Evolutionary conservation across 108 stramenopile species (phyloP).

Genomic region (Chaetoceros tenuissimus): DNA sequence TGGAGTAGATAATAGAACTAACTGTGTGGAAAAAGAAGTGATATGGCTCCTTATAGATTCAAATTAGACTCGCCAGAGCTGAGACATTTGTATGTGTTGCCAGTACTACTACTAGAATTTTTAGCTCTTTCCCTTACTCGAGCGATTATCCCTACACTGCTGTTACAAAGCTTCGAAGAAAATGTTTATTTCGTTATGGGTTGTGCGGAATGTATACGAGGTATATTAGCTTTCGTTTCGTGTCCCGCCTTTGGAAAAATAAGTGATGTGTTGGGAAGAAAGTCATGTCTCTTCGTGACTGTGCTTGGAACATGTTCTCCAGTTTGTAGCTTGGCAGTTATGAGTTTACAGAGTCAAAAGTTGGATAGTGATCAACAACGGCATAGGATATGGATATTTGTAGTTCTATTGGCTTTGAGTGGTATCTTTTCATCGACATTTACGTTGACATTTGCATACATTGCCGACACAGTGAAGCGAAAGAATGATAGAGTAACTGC

Average conservation of each 20-base stretch:
- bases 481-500: constrained; percentile 83
- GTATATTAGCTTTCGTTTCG: constrained; percentile 84
- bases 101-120: constrained; percentile 91
- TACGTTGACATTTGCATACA: constrained; percentile 95
- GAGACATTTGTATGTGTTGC: constrained; percentile 76
- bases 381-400: constrained; percentile 45
- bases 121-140: constrained; percentile 79
- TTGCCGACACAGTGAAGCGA: constrained; percentile 80
- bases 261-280: constrained; percentile 79
- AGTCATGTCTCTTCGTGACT: constrained; percentile 75
- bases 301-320: constrained; percentile 89
- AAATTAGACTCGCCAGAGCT: too few species aligned
- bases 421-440: constrained; percentile 96
- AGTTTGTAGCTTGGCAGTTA: constrained; percentile 78
- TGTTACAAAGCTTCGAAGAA: constrained; percentile 56
- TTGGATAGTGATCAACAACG: constrained; percentile 1
- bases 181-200: constrained; percentile 81
- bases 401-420: constrained; percentile 61
- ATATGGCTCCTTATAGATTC: too few species aligned
- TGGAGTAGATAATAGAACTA: too few species aligned
- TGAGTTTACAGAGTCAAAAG: constrained; percentile 4
- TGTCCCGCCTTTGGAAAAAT: constrained; percentile 91
- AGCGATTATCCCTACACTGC: constrained; percentile 68
- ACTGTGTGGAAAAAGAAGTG: too few species aligned
- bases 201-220: constrained; percentile 79